phyloP scores from a whole-genome alignment of 2,329 filamentous ascomycete genomes.

The Bipolaris cookei region DNA sequence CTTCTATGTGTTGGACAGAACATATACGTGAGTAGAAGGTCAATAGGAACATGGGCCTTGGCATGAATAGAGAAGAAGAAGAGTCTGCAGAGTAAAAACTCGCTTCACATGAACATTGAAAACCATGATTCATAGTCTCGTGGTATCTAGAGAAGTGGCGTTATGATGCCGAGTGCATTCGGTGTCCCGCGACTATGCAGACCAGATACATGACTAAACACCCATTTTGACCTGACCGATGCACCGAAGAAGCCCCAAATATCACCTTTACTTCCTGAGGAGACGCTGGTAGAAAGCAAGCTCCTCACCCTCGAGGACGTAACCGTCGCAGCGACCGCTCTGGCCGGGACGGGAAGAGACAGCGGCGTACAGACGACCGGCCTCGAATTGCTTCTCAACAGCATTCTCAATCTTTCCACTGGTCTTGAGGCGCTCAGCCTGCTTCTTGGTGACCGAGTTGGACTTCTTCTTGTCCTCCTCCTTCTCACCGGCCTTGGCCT shows the following conservation, averaged over 20 bases:
- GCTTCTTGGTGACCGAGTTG: slow-evolving; percentile 96
- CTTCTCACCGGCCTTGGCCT: slow-evolving; percentile 76
- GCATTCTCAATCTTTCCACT: slow-evolving; percentile 90
- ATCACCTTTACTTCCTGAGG: slow-evolving; percentile 85
- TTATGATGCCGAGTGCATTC: slow-evolving; percentile 48
- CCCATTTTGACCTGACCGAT: slow-evolving; percentile 52
- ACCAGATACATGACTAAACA: slow-evolving; percentile 52
- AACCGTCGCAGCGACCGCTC: slow-evolving; percentile 95
- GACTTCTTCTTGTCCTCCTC: slow-evolving; percentile 92
- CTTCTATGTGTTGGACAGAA: background rate
- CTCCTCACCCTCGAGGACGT: slow-evolving; percentile 99
- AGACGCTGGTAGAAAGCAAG: slow-evolving; percentile 99
- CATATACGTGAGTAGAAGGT: background rate
- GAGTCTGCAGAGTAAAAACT: background rate
- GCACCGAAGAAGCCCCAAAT: slow-evolving; percentile 49
- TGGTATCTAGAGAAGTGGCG: slow-evolving; percentile 51
- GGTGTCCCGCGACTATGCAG: slow-evolving; percentile 47
- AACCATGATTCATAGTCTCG: slow-evolving; percentile 48
- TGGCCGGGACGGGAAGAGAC: slow-evolving; percentile 93
- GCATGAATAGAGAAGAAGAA: background rate
- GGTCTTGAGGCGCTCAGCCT: slow-evolving; percentile 81
- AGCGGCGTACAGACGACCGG: slow-evolving; percentile 94
- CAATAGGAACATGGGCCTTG: background rate
- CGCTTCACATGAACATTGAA: slow-evolving; percentile 37
- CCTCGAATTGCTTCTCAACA: slow-evolving; percentile 99